phyloP scores from a whole-genome alignment of 1,284 basidiomycete species.

The Pseudozyma sp. region DNA sequence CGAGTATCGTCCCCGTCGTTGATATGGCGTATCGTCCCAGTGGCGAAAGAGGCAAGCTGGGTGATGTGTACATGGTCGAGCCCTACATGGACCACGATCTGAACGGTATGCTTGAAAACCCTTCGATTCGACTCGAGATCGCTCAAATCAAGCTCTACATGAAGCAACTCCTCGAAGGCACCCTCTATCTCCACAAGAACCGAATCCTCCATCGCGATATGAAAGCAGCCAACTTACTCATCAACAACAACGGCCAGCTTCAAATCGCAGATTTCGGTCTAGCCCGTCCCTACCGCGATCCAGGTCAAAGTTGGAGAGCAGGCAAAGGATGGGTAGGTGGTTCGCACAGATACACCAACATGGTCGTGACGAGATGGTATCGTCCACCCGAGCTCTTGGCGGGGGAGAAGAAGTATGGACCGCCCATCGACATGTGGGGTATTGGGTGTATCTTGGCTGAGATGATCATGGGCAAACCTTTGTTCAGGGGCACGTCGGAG shows the following conservation, averaged over 20 bases:
- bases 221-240: slow-evolving; percentile 97
- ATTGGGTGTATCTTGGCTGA: slow-evolving; percentile 96
- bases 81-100: slow-evolving; percentile 99
- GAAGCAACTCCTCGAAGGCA: slow-evolving; percentile 92
- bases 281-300: slow-evolving; percentile 75
- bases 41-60: slow-evolving; percentile 70
- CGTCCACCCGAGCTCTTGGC: slow-evolving; percentile 93
- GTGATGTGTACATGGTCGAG: slow-evolving; percentile 92
- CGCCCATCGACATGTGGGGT: slow-evolving; percentile 98
- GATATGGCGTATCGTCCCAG: slow-evolving; percentile 81
- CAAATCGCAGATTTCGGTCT: slow-evolving; percentile 93
- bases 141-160: slow-evolving; percentile 91
- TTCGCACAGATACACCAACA: slow-evolving; percentile 83
- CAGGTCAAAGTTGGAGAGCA: slow-evolving; percentile 53
- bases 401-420: slow-evolving; percentile 87
- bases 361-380: slow-evolving; percentile 99
- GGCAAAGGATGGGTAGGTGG: slow-evolving; percentile 59
- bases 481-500: slow-evolving; percentile 88
- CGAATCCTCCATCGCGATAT: slow-evolving; percentile 96
- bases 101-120: slow-evolving; percentile 81
- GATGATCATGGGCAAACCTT: slow-evolving; percentile 89
- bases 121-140: slow-evolving; percentile 69
- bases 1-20: slow-evolving; percentile 85
- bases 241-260: slow-evolving; percentile 76
- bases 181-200: slow-evolving; percentile 96